These are phyloP conservation scores for Pseudogymnoascus sp. DNA, from an alignment of 2,329 filamentous ascomycete genomes.

Conservation along the genomic window DNA sequence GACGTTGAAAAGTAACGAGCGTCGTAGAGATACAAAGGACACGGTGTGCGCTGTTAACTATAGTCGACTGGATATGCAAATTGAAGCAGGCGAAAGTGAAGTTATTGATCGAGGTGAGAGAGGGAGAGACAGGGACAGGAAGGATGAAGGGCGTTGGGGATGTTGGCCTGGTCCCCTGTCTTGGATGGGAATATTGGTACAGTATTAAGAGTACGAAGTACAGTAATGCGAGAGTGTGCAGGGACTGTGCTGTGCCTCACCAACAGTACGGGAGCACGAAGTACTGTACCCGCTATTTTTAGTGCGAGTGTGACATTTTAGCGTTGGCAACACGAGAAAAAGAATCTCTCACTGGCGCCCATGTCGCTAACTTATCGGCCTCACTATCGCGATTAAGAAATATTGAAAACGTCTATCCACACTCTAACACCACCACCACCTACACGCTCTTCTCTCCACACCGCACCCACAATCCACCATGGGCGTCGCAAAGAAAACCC, in stretches of 20 bases:
- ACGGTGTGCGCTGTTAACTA: not conserved
- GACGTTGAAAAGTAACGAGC: not conserved
- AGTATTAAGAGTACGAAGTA: not conserved
- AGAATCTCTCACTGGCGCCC: not conserved
- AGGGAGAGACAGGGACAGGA: not conserved
- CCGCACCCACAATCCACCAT: slow-evolving; percentile 37
- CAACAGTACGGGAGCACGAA: not conserved
- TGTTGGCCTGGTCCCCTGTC: not conserved
- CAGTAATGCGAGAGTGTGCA: not conserved
- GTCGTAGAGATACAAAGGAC: slow-evolving; percentile 1
- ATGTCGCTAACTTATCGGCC: slow-evolving; percentile 5
- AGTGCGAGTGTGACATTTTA: slow-evolving; percentile 6
- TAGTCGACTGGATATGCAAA: not conserved
- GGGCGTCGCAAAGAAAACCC: slow-evolving; percentile 82
- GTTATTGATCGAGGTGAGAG: slow-evolving; percentile 1
- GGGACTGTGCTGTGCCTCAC: not conserved
- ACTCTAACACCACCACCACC: not conserved
- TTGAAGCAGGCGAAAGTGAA: not conserved
- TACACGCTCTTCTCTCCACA: not conserved
- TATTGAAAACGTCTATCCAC: not conserved
- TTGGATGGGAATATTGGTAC: not conserved
- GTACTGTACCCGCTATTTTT: slow-evolving; percentile 3
- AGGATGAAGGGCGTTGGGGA: not conserved
- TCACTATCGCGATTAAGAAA: slow-evolving; percentile 9
- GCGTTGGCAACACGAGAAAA: slow-evolving; percentile 4